phyloP scores from a whole-genome alignment of 352 stramenopile species.

The Phytophthora citricola region DNA sequence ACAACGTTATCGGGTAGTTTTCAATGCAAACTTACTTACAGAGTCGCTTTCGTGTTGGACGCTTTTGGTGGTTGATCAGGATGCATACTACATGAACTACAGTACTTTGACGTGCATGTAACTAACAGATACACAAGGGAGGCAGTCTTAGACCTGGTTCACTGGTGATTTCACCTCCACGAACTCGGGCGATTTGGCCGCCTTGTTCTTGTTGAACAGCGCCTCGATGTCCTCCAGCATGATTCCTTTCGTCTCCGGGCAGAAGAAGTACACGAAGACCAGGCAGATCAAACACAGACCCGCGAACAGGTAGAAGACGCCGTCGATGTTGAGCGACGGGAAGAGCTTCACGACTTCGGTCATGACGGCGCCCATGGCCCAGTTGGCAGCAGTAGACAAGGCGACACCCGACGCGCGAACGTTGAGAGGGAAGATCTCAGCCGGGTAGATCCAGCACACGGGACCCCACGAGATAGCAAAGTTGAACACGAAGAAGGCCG shows the following conservation, averaged over 20 bases:
- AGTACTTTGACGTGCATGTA: too few species aligned
- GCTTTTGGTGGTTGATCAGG: too few species aligned
- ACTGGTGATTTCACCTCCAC: slow-evolving; percentile 36
- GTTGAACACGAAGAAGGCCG: slow-evolving; percentile 12
- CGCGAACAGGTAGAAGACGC: slow-evolving; percentile 62
- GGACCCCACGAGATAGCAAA: slow-evolving; percentile 13
- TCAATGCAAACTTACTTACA: too few species aligned
- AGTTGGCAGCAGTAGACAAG: too few species aligned
- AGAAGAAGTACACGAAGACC: slow-evolving; percentile 48
- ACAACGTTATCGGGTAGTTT: too few species aligned
- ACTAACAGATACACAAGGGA: too few species aligned
- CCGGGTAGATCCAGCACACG: slow-evolving; percentile 23
- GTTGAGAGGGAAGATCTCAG: too few species aligned
- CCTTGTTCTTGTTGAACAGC: slow-evolving; percentile 33
- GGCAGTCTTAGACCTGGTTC: neutral
- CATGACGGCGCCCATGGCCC: too few species aligned
- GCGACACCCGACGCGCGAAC: too few species aligned
- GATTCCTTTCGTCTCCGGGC: slow-evolving; percentile 47
- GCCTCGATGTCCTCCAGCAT: slow-evolving; percentile 51
- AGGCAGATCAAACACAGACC: slow-evolving; percentile 42
- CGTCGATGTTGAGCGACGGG: slow-evolving; percentile 40
- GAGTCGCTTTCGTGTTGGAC: too few species aligned
- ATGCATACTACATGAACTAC: neutral
- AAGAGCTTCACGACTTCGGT: slow-evolving; percentile 22
- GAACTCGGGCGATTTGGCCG: slow-evolving; percentile 24